Evolutionary conservation across 148 eudicot genomes (phyloP).

Genomic region (Rheum nobile): DNA sequence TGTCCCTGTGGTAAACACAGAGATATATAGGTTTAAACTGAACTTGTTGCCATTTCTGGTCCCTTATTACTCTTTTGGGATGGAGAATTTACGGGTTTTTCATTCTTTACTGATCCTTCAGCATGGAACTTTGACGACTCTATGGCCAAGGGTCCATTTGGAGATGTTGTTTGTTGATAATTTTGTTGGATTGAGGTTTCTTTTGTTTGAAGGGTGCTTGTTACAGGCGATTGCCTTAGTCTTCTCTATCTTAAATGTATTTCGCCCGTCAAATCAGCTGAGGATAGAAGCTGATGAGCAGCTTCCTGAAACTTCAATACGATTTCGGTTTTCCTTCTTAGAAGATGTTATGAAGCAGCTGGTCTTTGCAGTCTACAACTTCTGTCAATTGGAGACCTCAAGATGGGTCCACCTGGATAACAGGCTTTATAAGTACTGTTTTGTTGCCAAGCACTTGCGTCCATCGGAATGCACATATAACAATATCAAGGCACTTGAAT

Average conservation of each 20-base stretch:
- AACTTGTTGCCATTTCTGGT: conserved; percentile 19
- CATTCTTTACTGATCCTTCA: conserved; percentile 34
- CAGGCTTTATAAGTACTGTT: conserved; percentile 40
- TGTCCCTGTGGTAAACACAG: conserved; percentile 18
- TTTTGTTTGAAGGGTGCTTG: conserved; percentile 78
- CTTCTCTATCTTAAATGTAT: conserved; percentile 39
- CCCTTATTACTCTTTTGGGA: conserved; percentile 21
- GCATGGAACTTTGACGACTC: conserved; percentile 41
- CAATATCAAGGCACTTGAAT: conserved; percentile 60
- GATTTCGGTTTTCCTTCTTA: conserved; percentile 40
- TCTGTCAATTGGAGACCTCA: conserved; percentile 33
- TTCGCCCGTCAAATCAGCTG: conserved; percentile 29
- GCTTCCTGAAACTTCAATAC: conserved; percentile 70
- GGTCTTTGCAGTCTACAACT: conserved; percentile 47
- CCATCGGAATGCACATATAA: conserved; percentile 77
- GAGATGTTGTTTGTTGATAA: conserved; percentile 85
- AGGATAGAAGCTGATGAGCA: conserved; percentile 24
- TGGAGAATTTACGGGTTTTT: conserved; percentile 19
- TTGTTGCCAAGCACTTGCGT: conserved; percentile 49
- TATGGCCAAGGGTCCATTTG: conserved; percentile 57
- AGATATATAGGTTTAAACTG: conserved; percentile 24
- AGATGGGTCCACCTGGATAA: conserved; percentile 61
- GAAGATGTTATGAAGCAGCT: conserved; percentile 49
- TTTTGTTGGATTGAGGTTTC: conserved; percentile 58
- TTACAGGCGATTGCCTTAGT: conserved; percentile 52